phyloP scores from a whole-genome alignment of 1,284 basidiomycete species.

The Melampsora americana region DNA sequence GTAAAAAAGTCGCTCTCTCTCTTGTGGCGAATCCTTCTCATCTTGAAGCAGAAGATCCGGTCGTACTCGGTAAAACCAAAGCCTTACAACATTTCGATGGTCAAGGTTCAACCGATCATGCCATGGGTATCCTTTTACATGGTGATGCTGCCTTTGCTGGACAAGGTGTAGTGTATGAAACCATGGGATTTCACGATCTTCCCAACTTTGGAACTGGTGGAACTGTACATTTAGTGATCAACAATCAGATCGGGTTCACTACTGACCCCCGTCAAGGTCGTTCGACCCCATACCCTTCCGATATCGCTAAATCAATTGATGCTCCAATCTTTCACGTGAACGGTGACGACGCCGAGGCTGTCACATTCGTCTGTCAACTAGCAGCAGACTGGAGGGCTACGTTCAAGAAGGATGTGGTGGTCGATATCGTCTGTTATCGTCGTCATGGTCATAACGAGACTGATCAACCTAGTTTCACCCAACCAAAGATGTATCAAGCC shows the following conservation, averaged over 20 bases:
- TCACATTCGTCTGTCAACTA: constrained; percentile 83
- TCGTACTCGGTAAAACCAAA: constrained; percentile 95
- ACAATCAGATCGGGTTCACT: constrained; percentile 99
- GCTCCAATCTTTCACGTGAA: constrained; percentile 99
- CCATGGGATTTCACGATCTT: constrained; percentile 96
- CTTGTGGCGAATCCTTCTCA: constrained; percentile 99
- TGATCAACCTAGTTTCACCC: constrained; percentile 97
- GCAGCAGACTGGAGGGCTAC: constrained; percentile 97
- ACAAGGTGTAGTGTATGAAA: constrained; percentile 98
- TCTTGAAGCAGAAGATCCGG: constrained; percentile 92
- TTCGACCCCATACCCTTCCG: constrained; percentile 97
- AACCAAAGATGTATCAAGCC: constrained; percentile 97
- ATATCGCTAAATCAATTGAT: constrained; percentile 98
- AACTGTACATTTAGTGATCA: constrained; percentile 96
- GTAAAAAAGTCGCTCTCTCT: constrained; percentile 95
- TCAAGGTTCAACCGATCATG: constrained; percentile 69
- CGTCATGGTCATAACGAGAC: constrained; percentile 99
- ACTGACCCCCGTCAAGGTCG: constrained; percentile 96
- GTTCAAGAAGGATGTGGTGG: constrained; percentile 97
- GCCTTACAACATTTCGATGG: constrained; percentile 93
- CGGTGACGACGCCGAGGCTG: constrained; percentile 89
- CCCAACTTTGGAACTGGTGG: constrained; percentile 95
- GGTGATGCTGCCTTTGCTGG: constrained; percentile 99
- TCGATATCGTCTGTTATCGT: constrained; percentile 98
- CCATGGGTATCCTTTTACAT: constrained; percentile 92